Conservation (phyloP, 1,284 basidiomycete genomes). For the Hortiboletus rubellus region DNA sequence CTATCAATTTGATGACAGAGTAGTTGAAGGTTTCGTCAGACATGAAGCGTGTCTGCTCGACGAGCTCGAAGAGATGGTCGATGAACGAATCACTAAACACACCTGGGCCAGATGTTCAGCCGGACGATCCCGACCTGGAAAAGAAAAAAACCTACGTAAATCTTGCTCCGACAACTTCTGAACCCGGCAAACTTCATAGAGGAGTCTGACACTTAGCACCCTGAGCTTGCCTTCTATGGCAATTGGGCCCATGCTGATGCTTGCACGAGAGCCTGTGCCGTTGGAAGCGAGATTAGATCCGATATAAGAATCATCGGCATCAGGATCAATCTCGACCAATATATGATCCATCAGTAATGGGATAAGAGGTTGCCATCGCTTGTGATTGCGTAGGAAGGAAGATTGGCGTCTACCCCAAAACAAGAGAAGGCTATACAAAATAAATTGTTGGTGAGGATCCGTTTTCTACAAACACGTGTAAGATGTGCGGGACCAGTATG, state of each 20-base stretch:
- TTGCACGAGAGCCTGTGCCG: constrained; percentile 40
- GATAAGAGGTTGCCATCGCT: constrained; percentile 80
- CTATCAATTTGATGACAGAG: constrained; percentile 89
- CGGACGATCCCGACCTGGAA: not conserved
- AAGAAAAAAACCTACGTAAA: constrained; percentile 54
- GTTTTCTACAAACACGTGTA: constrained; percentile 57
- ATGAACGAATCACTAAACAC: constrained; percentile 86
- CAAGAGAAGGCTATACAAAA: constrained; percentile 78
- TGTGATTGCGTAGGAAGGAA: constrained; percentile 73
- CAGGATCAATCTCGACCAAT: constrained; percentile 66
- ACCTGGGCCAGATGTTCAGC: constrained; percentile 42
- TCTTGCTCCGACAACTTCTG: constrained; percentile 79
- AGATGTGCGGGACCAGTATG: not conserved
- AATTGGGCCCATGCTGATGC: constrained; percentile 47
- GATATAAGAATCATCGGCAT: constrained; percentile 60
- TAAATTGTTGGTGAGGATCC: constrained; percentile 84
- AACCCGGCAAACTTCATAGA: constrained; percentile 91
- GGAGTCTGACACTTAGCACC: constrained; percentile 67
- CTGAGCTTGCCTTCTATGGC: constrained; percentile 82
- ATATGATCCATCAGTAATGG: constrained; percentile 82
- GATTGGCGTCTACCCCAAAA: constrained; percentile 70
- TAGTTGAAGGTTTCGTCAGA: constrained; percentile 94
- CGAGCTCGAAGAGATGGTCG: constrained; percentile 88
- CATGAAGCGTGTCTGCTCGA: constrained; percentile 87
- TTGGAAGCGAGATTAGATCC: constrained; percentile 37